A percentile compares a stretch with the other conserved stretches of the same genome.
phyloP scores from a whole-genome alignment of 306 rosid species.

The Neltuma alba region DNA sequence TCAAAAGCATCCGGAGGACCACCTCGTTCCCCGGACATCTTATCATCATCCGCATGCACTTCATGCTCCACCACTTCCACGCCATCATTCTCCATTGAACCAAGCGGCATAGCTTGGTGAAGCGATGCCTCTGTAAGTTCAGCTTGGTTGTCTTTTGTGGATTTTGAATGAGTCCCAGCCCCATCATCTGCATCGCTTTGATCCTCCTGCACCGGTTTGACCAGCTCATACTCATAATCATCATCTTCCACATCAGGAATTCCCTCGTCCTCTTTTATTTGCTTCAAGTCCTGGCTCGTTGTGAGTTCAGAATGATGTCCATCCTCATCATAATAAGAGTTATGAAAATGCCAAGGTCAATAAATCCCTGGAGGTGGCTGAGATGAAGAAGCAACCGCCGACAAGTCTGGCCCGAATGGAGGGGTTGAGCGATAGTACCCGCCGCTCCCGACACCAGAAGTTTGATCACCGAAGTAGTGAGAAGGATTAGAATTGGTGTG shows the following conservation, averaged over 20 bases:
- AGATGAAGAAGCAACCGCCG: conserved; percentile 42
- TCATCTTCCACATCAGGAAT: conserved; percentile 97
- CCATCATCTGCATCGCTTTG: conserved; percentile 52
- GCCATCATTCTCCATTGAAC: conserved; percentile 40
- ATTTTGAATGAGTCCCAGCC: conserved; percentile 36
- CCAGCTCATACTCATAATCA: conserved; percentile 63
- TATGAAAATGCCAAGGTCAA: conserved; percentile 79
- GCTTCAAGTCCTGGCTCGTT: conserved; percentile 71
- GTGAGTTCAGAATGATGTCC: conserved; percentile 54
- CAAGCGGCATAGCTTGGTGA: conserved; percentile 50
- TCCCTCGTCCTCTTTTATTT: conserved; percentile 81
- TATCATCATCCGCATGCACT: too few relatives aligned
- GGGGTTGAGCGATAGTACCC: conserved; percentile 45
- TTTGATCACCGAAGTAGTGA: conserved; percentile 34
- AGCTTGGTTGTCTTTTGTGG: conserved; percentile 26
- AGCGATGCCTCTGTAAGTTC: conserved; percentile 35
- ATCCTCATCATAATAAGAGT: conserved; percentile 58
- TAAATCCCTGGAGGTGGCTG: conserved; percentile 63
- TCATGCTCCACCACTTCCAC: too few relatives aligned
- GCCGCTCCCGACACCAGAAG: conserved; percentile 43
- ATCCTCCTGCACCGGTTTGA: conserved; percentile 64
- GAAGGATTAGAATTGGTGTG: background rate
- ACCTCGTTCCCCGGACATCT: too few relatives aligned
- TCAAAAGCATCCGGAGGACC: too few relatives aligned
- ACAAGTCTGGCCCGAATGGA: conserved; percentile 27